These are phyloP conservation scores for Vitis hybrid DNA, from an alignment of 177 flowering plant species.

Conservation along the genomic window DNA sequence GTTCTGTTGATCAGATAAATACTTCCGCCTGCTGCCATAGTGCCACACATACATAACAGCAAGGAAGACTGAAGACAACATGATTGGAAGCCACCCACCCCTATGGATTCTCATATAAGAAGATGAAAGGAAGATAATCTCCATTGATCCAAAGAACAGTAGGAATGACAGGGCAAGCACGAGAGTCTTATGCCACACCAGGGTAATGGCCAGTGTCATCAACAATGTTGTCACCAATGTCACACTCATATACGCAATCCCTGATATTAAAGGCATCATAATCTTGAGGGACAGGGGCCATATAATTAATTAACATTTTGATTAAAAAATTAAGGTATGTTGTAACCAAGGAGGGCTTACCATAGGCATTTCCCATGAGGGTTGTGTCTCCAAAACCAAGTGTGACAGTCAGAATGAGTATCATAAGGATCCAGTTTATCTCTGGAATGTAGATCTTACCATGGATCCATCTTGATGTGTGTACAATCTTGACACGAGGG, in stretches of 20 bases:
- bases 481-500: constrained; percentile 82
- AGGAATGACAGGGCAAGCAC: constrained; percentile 41
- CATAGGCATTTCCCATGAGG: constrained; percentile 74
- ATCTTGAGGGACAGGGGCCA: background rate
- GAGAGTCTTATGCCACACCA: constrained; percentile 56
- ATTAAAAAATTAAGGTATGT: background rate
- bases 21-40: constrained; percentile 65
- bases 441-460: constrained; percentile 84
- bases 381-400: constrained; percentile 60
- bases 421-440: constrained; percentile 86
- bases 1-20: constrained; percentile 63
- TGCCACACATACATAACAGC: constrained; percentile 80
- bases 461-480: constrained; percentile 56
- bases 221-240: constrained; percentile 68
- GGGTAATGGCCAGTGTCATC: constrained; percentile 56
- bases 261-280: constrained; percentile 32
- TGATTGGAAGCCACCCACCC: constrained; percentile 77
- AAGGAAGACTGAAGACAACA: constrained; percentile 43
- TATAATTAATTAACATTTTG: background rate
- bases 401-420: constrained; percentile 59
- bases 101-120: constrained; percentile 47
- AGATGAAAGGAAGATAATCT: constrained; percentile 56
- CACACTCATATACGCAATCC: constrained; percentile 51
- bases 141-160: constrained; percentile 61
- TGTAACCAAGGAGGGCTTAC: constrained; percentile 31